Conservation (phyloP, 306 rosid species). For the Sicyos baderoa region DNA sequence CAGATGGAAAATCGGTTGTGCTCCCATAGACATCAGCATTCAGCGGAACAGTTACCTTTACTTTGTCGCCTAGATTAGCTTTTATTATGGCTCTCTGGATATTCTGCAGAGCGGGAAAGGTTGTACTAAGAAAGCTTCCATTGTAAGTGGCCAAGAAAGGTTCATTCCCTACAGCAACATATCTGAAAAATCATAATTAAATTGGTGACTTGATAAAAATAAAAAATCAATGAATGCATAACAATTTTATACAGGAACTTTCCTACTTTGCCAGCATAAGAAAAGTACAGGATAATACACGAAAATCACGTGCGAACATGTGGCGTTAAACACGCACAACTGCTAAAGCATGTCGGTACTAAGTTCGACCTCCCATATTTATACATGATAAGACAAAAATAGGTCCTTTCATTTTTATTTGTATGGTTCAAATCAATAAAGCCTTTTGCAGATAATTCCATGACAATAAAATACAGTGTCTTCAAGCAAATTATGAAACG, state of each 20-base stretch:
- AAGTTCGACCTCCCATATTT: not conserved
- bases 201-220: conserved; percentile 5
- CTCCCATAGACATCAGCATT: conserved; percentile 39
- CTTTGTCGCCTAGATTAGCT: conserved; percentile 36
- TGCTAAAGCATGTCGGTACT: too few species aligned
- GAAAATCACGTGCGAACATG: not conserved
- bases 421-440: too few species aligned
- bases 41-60: conserved; percentile 36
- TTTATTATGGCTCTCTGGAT: conserved; percentile 39
- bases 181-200: conserved; percentile 28
- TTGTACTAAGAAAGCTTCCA: conserved; percentile 39
- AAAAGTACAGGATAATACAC: not conserved
- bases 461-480: too few species aligned
- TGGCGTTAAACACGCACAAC: not conserved
- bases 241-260: not conserved
- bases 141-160: conserved; percentile 46
- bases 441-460: too few species aligned
- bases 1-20: conserved; percentile 30
- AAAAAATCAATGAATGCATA: conserved; percentile 10
- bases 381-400: not conserved
- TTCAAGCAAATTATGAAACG: too few species aligned
- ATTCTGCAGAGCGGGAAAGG: conserved; percentile 43
- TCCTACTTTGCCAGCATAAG: not conserved
- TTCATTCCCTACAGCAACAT: conserved; percentile 52
- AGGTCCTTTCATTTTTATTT: too few species aligned